phyloP scores from a whole-genome alignment of 2,329 filamentous ascomycete genomes.

The Fusarium staphyleae region DNA sequence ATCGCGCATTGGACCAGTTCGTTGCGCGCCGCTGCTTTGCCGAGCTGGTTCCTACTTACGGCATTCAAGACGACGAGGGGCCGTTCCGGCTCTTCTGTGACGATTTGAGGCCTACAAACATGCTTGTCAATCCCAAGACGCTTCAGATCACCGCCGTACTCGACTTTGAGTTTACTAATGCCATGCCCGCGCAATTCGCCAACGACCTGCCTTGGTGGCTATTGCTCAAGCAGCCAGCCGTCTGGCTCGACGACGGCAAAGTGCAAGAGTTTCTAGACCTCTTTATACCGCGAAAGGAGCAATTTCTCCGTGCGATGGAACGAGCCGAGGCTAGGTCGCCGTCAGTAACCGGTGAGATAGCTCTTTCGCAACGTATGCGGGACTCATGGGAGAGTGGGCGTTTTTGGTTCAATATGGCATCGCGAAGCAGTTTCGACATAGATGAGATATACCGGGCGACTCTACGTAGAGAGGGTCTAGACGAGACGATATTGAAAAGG shows the following conservation, averaged over 20 bases:
- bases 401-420: slow-evolving; percentile 50
- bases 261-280: not conserved
- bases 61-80: slow-evolving; percentile 40
- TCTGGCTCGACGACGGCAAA: not conserved
- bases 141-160: slow-evolving; percentile 47
- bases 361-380: slow-evolving; percentile 42
- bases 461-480: slow-evolving; percentile 34
- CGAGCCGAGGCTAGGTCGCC: not conserved
- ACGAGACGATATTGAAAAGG: not conserved
- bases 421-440: slow-evolving; percentile 46
- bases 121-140: slow-evolving; percentile 49
- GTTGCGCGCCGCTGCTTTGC: slow-evolving; percentile 45
- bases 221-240: slow-evolving; percentile 27
- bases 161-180: slow-evolving; percentile 54
- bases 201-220: slow-evolving; percentile 52
- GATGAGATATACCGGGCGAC: slow-evolving; percentile 45
- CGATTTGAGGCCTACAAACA: slow-evolving; percentile 49
- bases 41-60: slow-evolving; percentile 44
- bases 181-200: slow-evolving; percentile 49
- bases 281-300: not conserved
- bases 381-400: slow-evolving; percentile 45
- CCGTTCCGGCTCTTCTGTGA: slow-evolving; percentile 51
- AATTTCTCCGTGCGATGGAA: not conserved
- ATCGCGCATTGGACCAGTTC: slow-evolving; percentile 40
- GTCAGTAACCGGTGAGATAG: not conserved